phyloP scores from a whole-genome alignment of 2,329 filamentous ascomycete genomes.

The Ophiostoma fasciatum region DNA sequence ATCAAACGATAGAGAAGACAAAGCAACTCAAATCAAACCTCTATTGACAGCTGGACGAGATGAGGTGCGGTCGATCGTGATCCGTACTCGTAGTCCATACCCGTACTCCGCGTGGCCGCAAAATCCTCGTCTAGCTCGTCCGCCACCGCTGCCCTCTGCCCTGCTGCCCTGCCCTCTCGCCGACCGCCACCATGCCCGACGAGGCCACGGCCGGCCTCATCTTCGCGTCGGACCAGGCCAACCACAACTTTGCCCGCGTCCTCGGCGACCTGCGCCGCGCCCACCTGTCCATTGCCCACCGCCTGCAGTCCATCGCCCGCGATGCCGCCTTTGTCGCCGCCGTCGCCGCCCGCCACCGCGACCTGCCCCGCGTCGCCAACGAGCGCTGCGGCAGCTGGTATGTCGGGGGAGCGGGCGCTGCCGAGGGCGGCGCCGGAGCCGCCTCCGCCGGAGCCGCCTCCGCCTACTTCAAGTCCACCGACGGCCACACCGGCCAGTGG shows the following conservation, averaged over 20 bases:
- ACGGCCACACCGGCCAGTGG: constrained; percentile 87
- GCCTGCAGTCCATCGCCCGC: constrained; percentile 59
- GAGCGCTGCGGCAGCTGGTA: constrained; percentile 97
- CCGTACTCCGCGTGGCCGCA: too few relatives aligned
- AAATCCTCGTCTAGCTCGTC: too few relatives aligned
- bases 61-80: too few relatives aligned
- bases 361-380: constrained; percentile 64
- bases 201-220: constrained; percentile 27
- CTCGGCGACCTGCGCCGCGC: constrained; percentile 61
- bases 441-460: constrained; percentile 46
- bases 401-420: too few relatives aligned
- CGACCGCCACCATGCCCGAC: constrained; percentile 15
- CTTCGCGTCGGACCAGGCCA: constrained; percentile 32
- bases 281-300: constrained; percentile 66
- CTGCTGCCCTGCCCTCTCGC: too few relatives aligned
- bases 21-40: too few relatives aligned
- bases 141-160: too few relatives aligned
- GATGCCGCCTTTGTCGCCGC: constrained; percentile 62
- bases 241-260: constrained; percentile 52
- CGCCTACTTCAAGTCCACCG: constrained; percentile 95
- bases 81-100: too few relatives aligned
- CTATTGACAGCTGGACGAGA: too few relatives aligned
- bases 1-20: too few relatives aligned
- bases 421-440: too few relatives aligned
- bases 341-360: constrained; percentile 36